Evolutionary conservation across 495 filamentous ascomycete genomes (phyloP).

Genomic region (Cercophora samala): DNA sequence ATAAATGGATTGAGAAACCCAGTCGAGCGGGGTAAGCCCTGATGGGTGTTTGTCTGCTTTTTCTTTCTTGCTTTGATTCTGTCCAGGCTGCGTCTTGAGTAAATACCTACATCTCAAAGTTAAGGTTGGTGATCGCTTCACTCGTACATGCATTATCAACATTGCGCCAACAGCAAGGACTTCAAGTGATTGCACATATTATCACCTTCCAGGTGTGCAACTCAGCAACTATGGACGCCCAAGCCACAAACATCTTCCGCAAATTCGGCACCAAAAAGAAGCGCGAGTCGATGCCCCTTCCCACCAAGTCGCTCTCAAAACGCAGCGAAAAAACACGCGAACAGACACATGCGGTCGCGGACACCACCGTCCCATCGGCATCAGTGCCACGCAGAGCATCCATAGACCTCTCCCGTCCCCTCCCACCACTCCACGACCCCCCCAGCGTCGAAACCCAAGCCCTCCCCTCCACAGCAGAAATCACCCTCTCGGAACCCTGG

Average conservation of each 20-base stretch:
- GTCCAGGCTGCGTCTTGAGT: neutral
- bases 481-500: neutral
- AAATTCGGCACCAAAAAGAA: neutral
- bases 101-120: no score
- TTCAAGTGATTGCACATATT: neutral
- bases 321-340: neutral
- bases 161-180: neutral
- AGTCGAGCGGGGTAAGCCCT: neutral
- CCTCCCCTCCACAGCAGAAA: neutral
- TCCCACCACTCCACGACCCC: neutral
- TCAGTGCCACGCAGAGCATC: neutral
- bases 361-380: neutral
- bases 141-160: neutral
- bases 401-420: neutral
- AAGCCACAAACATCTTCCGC: neutral
- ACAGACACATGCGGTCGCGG: neutral
- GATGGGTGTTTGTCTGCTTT: neutral
- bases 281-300: neutral
- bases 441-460: neutral
- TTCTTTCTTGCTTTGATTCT: neutral
- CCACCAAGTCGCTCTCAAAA: neutral
- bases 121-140: neutral
- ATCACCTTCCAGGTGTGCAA: no score
- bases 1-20: neutral
- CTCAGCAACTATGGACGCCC: neutral